Evolutionary conservation across 2,329 filamentous ascomycete genomes (phyloP).

Genomic region (Huntiella abstrusa): DNA sequence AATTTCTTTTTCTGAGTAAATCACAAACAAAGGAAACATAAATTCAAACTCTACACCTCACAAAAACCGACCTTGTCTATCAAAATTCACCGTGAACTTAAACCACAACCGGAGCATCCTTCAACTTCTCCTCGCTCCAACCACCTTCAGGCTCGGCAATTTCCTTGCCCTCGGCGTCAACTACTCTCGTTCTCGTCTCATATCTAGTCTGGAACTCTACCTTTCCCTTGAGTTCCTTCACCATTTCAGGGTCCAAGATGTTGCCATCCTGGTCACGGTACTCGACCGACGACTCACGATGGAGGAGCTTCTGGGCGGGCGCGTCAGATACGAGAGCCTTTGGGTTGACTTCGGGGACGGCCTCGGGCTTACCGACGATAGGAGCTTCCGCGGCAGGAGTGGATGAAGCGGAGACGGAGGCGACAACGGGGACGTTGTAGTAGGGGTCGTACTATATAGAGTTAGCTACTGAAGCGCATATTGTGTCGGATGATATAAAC

Average conservation of each 20-base stretch:
- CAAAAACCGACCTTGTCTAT: too few relatives aligned
- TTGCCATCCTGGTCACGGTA: constrained; percentile 93
- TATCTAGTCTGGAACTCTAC: constrained; percentile 92
- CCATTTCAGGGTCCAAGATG: constrained; percentile 63
- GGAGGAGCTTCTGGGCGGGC: constrained; percentile 30
- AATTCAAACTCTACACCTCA: too few relatives aligned
- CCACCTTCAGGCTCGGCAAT: constrained; percentile 30
- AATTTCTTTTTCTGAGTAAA: too few relatives aligned
- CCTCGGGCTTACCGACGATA: constrained; percentile 14
- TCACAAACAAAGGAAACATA: too few relatives aligned
- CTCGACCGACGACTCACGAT: constrained; percentile 65
- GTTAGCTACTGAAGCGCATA: constrained; percentile 1
- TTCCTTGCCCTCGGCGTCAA: constrained; percentile 66
- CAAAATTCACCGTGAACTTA: too few relatives aligned
- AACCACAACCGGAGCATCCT: too few relatives aligned
- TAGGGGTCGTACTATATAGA: constrained; percentile 30
- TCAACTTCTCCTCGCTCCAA: constrained; percentile 9
- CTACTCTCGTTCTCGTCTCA: constrained; percentile 75
- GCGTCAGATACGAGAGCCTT: constrained; percentile 25
- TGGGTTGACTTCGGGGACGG: constrained; percentile 9
- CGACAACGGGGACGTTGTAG: constrained; percentile 15
- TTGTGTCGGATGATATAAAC: constrained; percentile 22
- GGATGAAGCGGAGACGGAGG: constrained; percentile 10
- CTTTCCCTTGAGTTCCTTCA: constrained; percentile 71
- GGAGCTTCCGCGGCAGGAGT: constrained; percentile 1